phyloP scores from a whole-genome alignment of 1,139 yeast species.

The Magnusiomyces magnusii region DNA sequence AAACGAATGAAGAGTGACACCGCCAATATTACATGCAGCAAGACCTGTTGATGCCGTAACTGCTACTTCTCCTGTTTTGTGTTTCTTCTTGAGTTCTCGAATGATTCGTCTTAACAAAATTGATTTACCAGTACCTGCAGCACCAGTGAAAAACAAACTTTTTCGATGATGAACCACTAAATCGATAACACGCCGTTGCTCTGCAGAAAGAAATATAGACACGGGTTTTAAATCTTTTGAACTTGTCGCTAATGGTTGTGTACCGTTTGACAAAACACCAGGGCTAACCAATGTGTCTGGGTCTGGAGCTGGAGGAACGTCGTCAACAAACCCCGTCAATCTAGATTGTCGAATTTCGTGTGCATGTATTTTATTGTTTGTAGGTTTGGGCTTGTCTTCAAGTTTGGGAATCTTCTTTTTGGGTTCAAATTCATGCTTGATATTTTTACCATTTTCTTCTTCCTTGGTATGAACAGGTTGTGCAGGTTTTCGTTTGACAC shows the following conservation, averaged over 20 bases:
- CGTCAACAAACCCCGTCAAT: constrained; percentile 13
- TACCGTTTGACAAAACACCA: background rate
- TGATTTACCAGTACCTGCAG: constrained; percentile 96
- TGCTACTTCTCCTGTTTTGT: constrained; percentile 44
- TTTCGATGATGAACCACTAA: constrained; percentile 45
- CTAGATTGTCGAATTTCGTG: constrained; percentile 1
- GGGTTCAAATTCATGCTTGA: background rate
- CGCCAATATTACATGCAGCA: constrained; percentile 90
- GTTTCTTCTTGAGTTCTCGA: constrained; percentile 43
- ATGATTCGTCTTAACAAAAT: constrained; percentile 66
- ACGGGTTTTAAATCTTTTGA: constrained; percentile 11
- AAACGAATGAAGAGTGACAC: constrained; percentile 75
- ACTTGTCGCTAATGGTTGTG: background rate
- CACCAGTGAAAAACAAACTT: constrained; percentile 76
- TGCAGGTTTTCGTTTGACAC: too few relatives aligned
- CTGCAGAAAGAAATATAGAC: constrained; percentile 44
- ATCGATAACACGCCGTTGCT: constrained; percentile 63
- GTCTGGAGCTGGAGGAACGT: constrained; percentile 10
- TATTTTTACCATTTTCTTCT: background rate
- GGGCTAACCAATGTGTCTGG: constrained; percentile 10
- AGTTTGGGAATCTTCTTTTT: background rate
- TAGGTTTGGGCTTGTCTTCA: background rate
- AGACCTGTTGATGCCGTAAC: constrained; percentile 91
- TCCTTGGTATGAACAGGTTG: background rate
- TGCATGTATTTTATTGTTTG: background rate